Evolutionary conservation across 768 basidiomycete species (phyloP), one percentile per base, ranked within the genome.

Genomic region (Lanmaoa pseudosensibilis): DNA sequence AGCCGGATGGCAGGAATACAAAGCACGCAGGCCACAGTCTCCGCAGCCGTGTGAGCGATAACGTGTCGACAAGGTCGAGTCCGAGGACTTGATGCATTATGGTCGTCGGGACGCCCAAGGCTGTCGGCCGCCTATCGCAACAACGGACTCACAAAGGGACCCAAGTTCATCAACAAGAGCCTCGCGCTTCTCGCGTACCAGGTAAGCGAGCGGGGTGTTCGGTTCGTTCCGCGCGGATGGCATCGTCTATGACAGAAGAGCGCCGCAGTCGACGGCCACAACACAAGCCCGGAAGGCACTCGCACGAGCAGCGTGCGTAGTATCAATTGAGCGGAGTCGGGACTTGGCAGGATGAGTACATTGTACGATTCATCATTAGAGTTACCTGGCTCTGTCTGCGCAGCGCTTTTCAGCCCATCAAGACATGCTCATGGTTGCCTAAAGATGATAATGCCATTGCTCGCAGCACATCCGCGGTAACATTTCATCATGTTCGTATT

Each of bases 1-100:
- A 69, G 9, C 40, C 60, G 52, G n/a, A 64, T 39, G 15, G 50
- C 46, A 23, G 63, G 54, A 23, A 57, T 52, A 63, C 64, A 65
- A 38, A 56, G 49, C 19, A 59, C 48, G 33, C 57, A 60, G 46
- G 57, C 56, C 21, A 57, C 48, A 5, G 55, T 46, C 36, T 61
- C 59, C 40, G 40, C 53, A 40, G 46, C 58, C 4, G 58, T 62
- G 62, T 47, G 57, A 34, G 50, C n/a, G 51, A 53, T 23, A 18
- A 52, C 30, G 32, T 21, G 38, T 40, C 13, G 49, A 25, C 25
- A 47, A 27, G 15, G 16, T 2, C 32, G 50, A 37, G 37, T 32
- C 41, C 46, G 23, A 15, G 55, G 50, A 46, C 7, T 33, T 27
- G 62, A 43, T 11, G 13, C n/a, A 16, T 32, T 23, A 2, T 25